Evolutionary conservation across 805 yeast genomes (phyloP).

Genomic region (Helenozyma rhizophorensis): DNA sequence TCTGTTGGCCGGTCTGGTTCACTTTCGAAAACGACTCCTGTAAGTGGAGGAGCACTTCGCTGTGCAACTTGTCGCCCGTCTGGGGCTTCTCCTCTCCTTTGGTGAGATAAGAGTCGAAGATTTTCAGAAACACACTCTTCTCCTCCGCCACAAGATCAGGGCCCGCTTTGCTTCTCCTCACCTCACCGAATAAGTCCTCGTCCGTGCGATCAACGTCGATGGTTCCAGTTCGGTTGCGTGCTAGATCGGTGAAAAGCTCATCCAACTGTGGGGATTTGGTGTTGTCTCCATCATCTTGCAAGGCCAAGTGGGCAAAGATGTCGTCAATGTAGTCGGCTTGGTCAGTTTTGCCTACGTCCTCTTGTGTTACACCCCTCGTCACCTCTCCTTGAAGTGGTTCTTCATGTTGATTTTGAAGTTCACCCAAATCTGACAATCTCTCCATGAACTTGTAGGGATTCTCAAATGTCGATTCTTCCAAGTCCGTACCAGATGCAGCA

Average conservation of each 20-base stretch:
- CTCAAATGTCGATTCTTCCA: no score
- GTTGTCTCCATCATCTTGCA: neutral
- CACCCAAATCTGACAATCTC: no score
- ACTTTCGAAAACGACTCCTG: slow-evolving; percentile 10
- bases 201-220: no score
- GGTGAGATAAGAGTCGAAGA: slow-evolving; percentile 14
- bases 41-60: slow-evolving; percentile 11
- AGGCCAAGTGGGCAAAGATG: slow-evolving; percentile 1
- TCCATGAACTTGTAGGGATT: no score
- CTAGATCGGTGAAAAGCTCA: neutral
- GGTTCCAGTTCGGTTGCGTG: no score
- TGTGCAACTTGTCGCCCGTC: slow-evolving; percentile 3
- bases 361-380: no score
- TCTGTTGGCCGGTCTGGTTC: neutral
- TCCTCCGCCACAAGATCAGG: slow-evolving; percentile 9
- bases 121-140: slow-evolving; percentile 11
- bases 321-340: no score
- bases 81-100: slow-evolving; percentile 1
- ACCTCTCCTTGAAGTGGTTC: no score
- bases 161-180: neutral
- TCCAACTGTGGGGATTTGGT: neutral
- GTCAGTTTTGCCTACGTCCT: no score
- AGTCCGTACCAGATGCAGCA: no score
- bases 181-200: no score
- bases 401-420: no score